Evolutionary conservation across 345 rosid genomes (phyloP).

Genomic region (Turnera subulata): DNA sequence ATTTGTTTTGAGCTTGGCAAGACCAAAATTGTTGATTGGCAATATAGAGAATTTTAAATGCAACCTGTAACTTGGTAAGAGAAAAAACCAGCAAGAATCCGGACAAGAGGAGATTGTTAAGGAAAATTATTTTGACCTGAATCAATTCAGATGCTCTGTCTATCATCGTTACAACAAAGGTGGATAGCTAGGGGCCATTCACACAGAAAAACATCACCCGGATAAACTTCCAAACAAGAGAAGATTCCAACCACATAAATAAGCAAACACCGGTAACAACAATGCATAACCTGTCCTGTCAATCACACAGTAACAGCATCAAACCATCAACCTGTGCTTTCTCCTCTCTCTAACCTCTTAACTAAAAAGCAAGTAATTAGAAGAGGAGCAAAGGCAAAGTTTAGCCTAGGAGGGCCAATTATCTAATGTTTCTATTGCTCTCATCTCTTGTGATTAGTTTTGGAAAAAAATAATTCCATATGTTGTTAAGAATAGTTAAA

Average conservation of each 20-base stretch:
- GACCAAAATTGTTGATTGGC: too few relatives aligned
- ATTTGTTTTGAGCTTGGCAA: too few relatives aligned
- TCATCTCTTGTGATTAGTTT: too few relatives aligned
- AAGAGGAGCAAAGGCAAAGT: too few relatives aligned
- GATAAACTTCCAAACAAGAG: constrained; percentile 22
- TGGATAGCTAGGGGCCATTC: constrained; percentile 4
- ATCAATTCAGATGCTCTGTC: constrained; percentile 4
- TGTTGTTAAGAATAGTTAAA: too few relatives aligned
- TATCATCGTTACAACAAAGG: constrained; percentile 1
- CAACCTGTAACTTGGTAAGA: constrained; percentile 8
- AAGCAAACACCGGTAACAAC: too few relatives aligned
- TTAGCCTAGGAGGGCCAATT: too few relatives aligned
- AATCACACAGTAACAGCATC: constrained; percentile 13
- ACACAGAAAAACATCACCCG: constrained; percentile 8
- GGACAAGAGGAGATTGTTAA: background rate
- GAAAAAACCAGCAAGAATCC: constrained; percentile 1
- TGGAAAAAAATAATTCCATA: background rate
- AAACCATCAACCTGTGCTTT: background rate
- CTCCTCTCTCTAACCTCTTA: background rate
- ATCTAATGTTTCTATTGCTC: too few relatives aligned
- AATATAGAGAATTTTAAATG: too few relatives aligned
- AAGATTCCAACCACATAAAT: constrained; percentile 27
- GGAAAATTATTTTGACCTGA: background rate
- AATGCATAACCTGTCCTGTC: constrained; percentile 30
- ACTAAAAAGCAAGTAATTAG: background rate